These are phyloP conservation scores for Colletotrichum echinochloae DNA, from an alignment of 2,329 filamentous ascomycete species.

Conservation along the genomic window DNA sequence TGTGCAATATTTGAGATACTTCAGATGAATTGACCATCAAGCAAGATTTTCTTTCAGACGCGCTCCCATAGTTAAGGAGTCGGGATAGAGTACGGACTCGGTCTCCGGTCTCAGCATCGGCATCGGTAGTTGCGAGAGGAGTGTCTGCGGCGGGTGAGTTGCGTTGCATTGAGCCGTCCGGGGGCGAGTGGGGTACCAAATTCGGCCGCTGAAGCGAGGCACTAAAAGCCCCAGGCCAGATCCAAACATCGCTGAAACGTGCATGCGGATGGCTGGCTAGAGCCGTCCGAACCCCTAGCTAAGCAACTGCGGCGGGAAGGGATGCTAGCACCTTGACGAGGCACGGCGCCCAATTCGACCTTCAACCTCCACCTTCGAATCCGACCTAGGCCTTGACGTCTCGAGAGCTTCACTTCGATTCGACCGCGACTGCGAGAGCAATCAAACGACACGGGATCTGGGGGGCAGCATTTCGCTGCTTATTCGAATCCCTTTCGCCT, in stretches of 20 bases:
- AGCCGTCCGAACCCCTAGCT: slow-evolving; percentile 24
- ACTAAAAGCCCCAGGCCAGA: slow-evolving; percentile 27
- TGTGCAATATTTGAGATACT: background rate
- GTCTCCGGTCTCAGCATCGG: slow-evolving; percentile 35
- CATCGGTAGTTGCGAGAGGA: slow-evolving; percentile 27
- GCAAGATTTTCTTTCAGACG: background rate
- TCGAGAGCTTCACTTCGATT: slow-evolving; percentile 10
- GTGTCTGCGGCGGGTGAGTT: slow-evolving; percentile 24
- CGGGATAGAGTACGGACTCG: background rate
- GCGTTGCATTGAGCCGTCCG: slow-evolving; percentile 19
- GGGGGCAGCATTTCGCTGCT: background rate
- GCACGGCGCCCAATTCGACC: slow-evolving; percentile 1
- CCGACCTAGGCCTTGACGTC: background rate
- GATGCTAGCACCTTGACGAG: slow-evolving; percentile 11
- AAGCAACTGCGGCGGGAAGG: slow-evolving; percentile 14
- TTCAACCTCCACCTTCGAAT: background rate
- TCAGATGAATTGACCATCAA: background rate
- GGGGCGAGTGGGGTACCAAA: slow-evolving; percentile 27
- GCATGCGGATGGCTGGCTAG: slow-evolving; percentile 30
- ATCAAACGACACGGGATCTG: background rate
- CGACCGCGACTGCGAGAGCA: background rate
- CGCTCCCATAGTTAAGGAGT: background rate
- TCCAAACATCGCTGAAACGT: slow-evolving; percentile 40
- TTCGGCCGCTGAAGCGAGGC: slow-evolving; percentile 18
- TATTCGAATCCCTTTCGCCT: background rate